Evolutionary conservation across 257 asterid genomes (phyloP).

Genomic region (Solanum commersonii): DNA sequence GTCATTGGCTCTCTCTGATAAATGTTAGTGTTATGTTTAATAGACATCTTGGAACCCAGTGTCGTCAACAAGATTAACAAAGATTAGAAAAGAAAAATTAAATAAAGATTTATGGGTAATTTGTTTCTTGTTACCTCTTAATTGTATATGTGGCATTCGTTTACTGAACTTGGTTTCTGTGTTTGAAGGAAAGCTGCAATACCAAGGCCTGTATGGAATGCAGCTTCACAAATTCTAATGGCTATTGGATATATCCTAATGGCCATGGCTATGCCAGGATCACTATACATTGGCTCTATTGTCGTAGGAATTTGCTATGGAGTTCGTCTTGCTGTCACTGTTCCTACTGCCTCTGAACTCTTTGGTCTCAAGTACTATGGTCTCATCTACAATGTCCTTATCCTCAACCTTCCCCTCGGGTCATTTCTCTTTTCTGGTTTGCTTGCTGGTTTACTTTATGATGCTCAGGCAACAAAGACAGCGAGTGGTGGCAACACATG

Average conservation of each 20-base stretch:
- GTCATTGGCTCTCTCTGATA: no score
- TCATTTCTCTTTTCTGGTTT: conserved; percentile 72
- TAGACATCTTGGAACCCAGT: neutral
- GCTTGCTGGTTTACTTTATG: conserved; percentile 59
- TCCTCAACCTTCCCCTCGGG: conserved; percentile 63
- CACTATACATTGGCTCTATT: conserved; percentile 58
- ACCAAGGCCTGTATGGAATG: conserved; percentile 76
- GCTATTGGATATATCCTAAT: conserved; percentile 43
- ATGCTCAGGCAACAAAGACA: conserved; percentile 36
- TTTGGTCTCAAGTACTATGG: conserved; percentile 75
- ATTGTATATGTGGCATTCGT: neutral
- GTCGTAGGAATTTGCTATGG: conserved; percentile 67
- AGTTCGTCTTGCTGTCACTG: conserved; percentile 46
- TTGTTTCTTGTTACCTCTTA: neutral
- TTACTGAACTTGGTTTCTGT: neutral
- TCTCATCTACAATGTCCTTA: conserved; percentile 59
- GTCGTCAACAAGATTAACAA: neutral
- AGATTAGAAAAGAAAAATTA: neutral
- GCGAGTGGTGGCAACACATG: conserved; percentile 60
- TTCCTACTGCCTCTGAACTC: conserved; percentile 63
- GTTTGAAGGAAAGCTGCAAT: conserved; percentile 38
- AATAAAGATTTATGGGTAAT: neutral
- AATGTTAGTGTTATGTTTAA: no score
- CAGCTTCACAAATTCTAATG: conserved; percentile 66
- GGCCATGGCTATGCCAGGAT: conserved; percentile 62